phyloP scores from a whole-genome alignment of 2,329 filamentous ascomycete species.

The Monilinia fructicola region DNA sequence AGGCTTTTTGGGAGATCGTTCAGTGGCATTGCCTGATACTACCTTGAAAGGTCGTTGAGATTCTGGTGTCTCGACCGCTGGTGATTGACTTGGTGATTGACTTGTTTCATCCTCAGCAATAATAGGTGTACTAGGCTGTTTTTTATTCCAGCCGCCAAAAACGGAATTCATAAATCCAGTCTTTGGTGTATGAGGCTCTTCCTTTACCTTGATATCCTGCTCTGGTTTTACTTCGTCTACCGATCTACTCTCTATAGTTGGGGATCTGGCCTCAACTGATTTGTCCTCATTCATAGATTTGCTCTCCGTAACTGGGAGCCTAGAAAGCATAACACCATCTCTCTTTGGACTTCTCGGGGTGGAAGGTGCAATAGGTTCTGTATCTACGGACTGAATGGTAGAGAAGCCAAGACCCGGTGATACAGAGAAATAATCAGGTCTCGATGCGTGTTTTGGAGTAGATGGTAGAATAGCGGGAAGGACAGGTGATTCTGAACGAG shows the following conservation, averaged over 20 bases:
- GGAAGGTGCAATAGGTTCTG: conserved; percentile 37
- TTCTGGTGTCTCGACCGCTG: conserved; percentile 51
- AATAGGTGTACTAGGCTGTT: conserved; percentile 43
- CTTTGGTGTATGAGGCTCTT: conserved; percentile 45
- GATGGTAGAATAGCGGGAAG: conserved; percentile 9
- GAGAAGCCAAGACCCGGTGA: conserved; percentile 37
- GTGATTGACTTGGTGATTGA: conserved; percentile 55
- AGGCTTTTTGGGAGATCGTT: conserved; percentile 45
- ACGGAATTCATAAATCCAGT: conserved; percentile 46
- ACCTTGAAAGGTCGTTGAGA: conserved; percentile 60
- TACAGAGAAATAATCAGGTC: conserved; percentile 34
- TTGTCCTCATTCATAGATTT: conserved; percentile 4
- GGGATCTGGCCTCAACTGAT: neutral
- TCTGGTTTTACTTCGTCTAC: neutral
- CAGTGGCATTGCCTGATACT: conserved; percentile 58
- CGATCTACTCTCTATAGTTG: neutral
- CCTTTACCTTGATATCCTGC: neutral
- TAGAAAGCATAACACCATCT: conserved; percentile 57
- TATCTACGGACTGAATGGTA: conserved; percentile 36
- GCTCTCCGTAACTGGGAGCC: conserved; percentile 25
- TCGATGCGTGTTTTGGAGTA: conserved; percentile 2
- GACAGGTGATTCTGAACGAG: conserved; percentile 23
- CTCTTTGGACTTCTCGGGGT: conserved; percentile 52
- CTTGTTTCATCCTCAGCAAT: conserved; percentile 66
- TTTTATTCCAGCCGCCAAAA: conserved; percentile 48